A percentile compares a stretch with the other conserved stretches of the same genome.
phyloP scores from a whole-genome alignment of 129 eudicot species.

The Saussurea involucrata region DNA sequence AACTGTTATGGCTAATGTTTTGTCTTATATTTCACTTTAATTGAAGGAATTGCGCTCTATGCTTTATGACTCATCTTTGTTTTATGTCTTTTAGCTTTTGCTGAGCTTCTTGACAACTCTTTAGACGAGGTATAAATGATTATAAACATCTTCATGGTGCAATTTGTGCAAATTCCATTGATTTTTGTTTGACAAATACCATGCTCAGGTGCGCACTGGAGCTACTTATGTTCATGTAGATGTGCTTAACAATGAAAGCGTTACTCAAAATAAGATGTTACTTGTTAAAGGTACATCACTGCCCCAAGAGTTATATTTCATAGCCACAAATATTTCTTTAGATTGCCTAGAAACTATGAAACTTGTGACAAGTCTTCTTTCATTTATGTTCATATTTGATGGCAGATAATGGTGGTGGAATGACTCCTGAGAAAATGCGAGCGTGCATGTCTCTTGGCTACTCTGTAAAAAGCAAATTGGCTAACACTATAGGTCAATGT shows the following conservation, averaged over 20 bases:
- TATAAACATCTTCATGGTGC: background rate
- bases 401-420: conserved; percentile 86
- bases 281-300: conserved; percentile 49
- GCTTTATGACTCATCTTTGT: conserved; percentile 14
- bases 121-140: conserved; percentile 60
- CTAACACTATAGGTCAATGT: conserved; percentile 80
- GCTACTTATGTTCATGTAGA: conserved; percentile 71
- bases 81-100: conserved; percentile 46
- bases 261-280: conserved; percentile 45
- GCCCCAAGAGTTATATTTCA: background rate
- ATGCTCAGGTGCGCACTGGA: conserved; percentile 53
- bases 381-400: background rate
- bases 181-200: background rate
- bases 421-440: conserved; percentile 62
- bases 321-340: background rate
- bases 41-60: background rate
- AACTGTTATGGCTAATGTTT: background rate
- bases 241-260: conserved; percentile 41
- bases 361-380: background rate
- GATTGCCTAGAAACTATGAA: no score
- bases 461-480: conserved; percentile 60
- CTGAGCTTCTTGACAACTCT: conserved; percentile 78
- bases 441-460: conserved; percentile 86
- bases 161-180: background rate
- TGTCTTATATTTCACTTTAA: background rate